Conservation (phyloP, 345 rosid species). For the Pistacia vera region DNA sequence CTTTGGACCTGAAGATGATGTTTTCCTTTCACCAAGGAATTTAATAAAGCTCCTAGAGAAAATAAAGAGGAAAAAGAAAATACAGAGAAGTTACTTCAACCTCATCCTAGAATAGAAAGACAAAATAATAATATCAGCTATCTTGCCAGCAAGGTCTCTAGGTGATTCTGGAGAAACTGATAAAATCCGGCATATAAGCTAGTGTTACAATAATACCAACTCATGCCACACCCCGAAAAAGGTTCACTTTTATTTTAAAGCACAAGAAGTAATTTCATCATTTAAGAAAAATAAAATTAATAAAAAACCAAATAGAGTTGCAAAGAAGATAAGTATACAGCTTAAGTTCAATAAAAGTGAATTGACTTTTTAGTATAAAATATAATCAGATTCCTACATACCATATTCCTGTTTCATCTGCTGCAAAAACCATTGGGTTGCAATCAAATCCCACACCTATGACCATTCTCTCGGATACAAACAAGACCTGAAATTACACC, state of each 20-base stretch:
- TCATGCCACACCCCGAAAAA: no score
- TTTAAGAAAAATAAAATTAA: no score
- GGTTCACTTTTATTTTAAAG: no score
- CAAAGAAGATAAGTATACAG: not conserved
- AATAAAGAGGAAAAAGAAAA: constrained; percentile 16
- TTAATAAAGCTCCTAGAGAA: constrained; percentile 75
- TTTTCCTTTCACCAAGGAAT: constrained; percentile 83
- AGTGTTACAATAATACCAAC: no score
- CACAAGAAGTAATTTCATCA: no score
- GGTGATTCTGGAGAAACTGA: not conserved
- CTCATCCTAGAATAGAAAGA: constrained; percentile 12
- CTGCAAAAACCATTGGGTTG: constrained; percentile 92
- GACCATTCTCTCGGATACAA: constrained; percentile 90
- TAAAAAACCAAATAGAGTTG: no score
- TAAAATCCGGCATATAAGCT: not conserved
- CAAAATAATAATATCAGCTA: constrained; percentile 5
- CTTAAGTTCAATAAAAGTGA: constrained; percentile 2
- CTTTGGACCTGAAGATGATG: constrained; percentile 62
- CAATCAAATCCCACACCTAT: constrained; percentile 95
- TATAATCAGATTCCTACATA: constrained; percentile 27
- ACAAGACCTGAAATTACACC: constrained; percentile 61
- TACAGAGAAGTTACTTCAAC: constrained; percentile 6
- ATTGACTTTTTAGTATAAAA: not conserved
- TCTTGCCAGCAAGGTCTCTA: not conserved
- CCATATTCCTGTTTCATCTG: constrained; percentile 98